These are phyloP conservation scores for Klebsormidium nitens DNA, from an alignment of 139 green algal genomes.

Conservation along the genomic window DNA sequence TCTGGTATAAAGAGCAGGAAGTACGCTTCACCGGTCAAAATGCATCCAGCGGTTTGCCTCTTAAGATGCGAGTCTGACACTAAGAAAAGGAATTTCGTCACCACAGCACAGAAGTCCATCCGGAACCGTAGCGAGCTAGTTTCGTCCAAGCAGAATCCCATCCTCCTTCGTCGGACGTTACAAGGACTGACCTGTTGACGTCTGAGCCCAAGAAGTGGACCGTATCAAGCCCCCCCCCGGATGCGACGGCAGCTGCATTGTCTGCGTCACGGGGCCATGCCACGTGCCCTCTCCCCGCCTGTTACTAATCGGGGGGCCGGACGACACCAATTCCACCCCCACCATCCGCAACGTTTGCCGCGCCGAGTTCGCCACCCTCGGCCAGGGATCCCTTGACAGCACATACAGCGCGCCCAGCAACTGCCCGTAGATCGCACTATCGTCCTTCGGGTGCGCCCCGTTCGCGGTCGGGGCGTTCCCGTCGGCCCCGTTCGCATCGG, in stretches of 20 bases:
- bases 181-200: too few relatives aligned
- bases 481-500: slow-evolving; percentile 1
- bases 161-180: too few relatives aligned
- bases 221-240: not conserved
- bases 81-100: too few relatives aligned
- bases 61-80: too few relatives aligned
- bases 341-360: slow-evolving; percentile 8
- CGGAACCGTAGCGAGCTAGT: too few relatives aligned
- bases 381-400: slow-evolving; percentile 23
- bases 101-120: too few relatives aligned
- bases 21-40: too few relatives aligned
- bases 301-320: not conserved
- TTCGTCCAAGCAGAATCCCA: too few relatives aligned
- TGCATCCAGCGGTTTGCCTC: too few relatives aligned
- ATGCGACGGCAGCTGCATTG: too few relatives aligned
- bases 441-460: not conserved
- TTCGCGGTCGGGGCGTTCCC: not conserved
- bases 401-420: slow-evolving; percentile 23
- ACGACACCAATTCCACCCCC: slow-evolving; percentile 7
- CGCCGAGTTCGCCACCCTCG: slow-evolving; percentile 9
- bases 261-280: too few relatives aligned
- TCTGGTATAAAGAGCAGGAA: too few relatives aligned
- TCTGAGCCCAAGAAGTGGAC: not conserved
- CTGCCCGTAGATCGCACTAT: slow-evolving; percentile 22
- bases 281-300: not conserved